Evolutionary conservation across 306 rosid species (phyloP).

Genomic region (Cucumis cinereus): DNA sequence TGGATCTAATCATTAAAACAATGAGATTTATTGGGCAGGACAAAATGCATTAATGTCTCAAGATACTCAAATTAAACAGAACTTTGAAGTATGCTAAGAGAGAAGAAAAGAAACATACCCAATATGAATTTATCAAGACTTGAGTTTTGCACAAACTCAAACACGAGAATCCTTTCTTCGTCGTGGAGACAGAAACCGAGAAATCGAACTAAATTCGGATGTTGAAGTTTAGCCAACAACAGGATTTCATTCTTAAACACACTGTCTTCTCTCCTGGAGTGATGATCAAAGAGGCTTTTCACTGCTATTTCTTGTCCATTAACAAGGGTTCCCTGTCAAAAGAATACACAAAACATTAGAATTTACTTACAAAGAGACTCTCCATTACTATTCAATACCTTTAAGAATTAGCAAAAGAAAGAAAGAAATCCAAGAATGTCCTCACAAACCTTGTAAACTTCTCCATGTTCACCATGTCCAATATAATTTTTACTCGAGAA

Average conservation of each 20-base stretch:
- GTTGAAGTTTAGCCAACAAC: conserved; percentile 12
- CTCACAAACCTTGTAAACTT: conserved; percentile 28
- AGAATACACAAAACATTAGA: neutral
- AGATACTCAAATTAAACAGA: neutral
- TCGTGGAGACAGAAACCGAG: conserved; percentile 13
- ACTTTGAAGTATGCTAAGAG: neutral
- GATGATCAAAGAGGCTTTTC: neutral
- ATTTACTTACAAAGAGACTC: neutral
- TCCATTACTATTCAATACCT: neutral
- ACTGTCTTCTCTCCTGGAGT: neutral
- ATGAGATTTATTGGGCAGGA: neutral
- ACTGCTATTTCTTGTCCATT: conserved; percentile 9
- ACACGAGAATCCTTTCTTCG: conserved; percentile 12
- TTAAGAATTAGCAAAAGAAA: neutral
- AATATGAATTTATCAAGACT: conserved; percentile 13
- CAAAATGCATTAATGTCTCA: neutral
- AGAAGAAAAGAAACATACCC: neutral
- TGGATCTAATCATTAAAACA: neutral
- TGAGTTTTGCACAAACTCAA: conserved; percentile 5
- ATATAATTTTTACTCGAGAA: conserved; percentile 26
- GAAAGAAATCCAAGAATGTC: neutral
- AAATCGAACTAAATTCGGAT: conserved; percentile 10
- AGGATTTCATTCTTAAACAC: conserved; percentile 16
- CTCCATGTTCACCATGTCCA: conserved; percentile 39
- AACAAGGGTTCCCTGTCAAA: conserved; percentile 6